These are phyloP conservation scores for Ploettnerulaceae sp. DNA, from an alignment of 2,329 filamentous ascomycete genomes.

Conservation along the genomic window DNA sequence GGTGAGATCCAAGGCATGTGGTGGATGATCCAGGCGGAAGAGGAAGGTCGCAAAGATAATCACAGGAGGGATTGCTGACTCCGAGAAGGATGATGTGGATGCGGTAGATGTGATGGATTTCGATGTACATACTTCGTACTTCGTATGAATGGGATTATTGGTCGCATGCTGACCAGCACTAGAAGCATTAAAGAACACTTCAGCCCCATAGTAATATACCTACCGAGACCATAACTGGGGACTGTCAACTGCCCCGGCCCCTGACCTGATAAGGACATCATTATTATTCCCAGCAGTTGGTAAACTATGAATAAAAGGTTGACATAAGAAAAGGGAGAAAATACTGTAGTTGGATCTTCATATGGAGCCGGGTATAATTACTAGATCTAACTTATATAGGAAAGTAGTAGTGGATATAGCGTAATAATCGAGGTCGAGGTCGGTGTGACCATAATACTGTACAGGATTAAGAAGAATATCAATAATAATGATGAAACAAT, in stretches of 20 bases:
- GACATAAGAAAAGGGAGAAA: not conserved
- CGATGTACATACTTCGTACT: not conserved
- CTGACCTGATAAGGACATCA: not conserved
- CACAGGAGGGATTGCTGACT: slow-evolving; percentile 4
- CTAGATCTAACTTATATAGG: not conserved
- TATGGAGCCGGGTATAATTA: not conserved
- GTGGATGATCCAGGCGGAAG: not conserved
- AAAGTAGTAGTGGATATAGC: not conserved
- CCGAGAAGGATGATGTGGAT: not conserved
- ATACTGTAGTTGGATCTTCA: not conserved
- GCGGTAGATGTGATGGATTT: not conserved
- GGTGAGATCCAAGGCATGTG: not conserved
- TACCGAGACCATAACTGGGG: not conserved
- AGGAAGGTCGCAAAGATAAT: not conserved
- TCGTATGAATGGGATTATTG: not conserved
- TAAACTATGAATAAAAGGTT: not conserved
- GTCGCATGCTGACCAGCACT: slow-evolving; percentile 1
- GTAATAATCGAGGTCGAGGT: no score
- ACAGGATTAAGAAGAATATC: not conserved
- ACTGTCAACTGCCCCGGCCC: no score
- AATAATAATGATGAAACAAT: not conserved
- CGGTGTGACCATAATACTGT: not conserved
- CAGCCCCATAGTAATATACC: slow-evolving; percentile 11
- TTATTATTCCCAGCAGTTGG: not conserved
- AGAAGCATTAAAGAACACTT: slow-evolving; percentile 9